Percentiles rank a stretch among this genome's conserved stretches.
Evolutionary conservation across 495 filamentous ascomycete genomes (phyloP).

Genomic region (Penicillium cosmopolitanum): DNA sequence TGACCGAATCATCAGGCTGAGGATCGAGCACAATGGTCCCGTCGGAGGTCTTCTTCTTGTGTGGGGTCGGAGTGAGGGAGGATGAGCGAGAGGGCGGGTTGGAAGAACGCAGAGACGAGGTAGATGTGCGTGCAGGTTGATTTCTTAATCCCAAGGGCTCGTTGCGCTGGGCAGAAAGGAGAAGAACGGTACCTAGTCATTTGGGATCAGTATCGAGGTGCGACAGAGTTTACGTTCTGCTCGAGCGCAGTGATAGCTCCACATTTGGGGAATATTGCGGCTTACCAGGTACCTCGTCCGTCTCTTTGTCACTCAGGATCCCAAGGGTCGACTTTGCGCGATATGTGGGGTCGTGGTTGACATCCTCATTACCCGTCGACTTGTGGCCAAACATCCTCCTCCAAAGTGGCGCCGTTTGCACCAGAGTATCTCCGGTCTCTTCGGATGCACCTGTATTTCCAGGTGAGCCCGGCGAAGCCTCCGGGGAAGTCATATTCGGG

Average conservation of each 20-base stretch:
- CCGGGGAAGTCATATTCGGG: constrained; percentile 2
- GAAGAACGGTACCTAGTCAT: constrained; percentile 72
- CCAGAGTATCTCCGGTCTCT: not conserved
- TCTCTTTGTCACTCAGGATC: constrained; percentile 78
- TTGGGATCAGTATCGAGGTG: constrained; percentile 12
- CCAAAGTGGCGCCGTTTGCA: constrained; percentile 22
- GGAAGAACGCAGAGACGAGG: constrained; percentile 70
- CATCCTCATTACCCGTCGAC: constrained; percentile 6
- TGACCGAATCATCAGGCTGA: constrained; percentile 86
- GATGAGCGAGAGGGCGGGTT: constrained; percentile 49
- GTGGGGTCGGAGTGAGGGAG: constrained; percentile 38
- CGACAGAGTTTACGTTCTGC: not conserved
- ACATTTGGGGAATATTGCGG: not conserved
- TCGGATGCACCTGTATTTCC: not conserved
- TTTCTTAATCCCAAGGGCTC: constrained; percentile 81
- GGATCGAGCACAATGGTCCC: constrained; percentile 88
- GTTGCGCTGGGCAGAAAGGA: constrained; percentile 76
- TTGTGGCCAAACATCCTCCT: constrained; percentile 23
- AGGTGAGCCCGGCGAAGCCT: not conserved
- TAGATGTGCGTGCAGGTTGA: constrained; percentile 72
- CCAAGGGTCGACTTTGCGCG: constrained; percentile 75
- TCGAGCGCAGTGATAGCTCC: not conserved
- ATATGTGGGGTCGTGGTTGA: constrained; percentile 27
- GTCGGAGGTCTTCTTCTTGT: constrained; percentile 77
- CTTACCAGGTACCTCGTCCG: constrained; percentile 90